Base-by-base conservation (phyloP, 768 basidiomycete genomes). In the Tephrocybe sp. region DNA sequence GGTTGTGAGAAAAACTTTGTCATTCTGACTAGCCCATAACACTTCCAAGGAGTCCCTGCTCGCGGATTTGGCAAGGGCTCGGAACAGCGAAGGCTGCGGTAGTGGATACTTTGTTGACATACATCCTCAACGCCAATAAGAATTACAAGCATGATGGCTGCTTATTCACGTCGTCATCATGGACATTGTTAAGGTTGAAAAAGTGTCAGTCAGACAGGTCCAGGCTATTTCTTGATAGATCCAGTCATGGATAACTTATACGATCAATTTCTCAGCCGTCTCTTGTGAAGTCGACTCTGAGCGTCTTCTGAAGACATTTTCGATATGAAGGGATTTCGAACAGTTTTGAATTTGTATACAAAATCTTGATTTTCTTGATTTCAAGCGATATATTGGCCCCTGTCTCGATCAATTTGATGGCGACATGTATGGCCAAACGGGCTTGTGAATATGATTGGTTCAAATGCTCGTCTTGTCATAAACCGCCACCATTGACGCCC, bases 1-100 rank as follows among this genome's bases (percentile, higher is more conserved):
- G 0, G 72, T 79, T 0, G 71, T 77, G 28, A 79, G 78, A 54
- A 68, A 77, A 4, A 70, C 73, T 4, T 67, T 53, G 47, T 77
- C 68, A 51, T 62, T 64, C 9, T 47, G 57, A 33, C 65, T 67
- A 0, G 51, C 44, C 33, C 61, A 71, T 0, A 76, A 63, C 0
- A 24, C 18, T 26, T 51, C 42, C 50, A 51, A n/a, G 50, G 50
- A 12, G 41, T 51, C 4, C 25, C 50, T 3, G 14, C n/a, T 3
- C 42, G 33, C 9, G 50, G 42, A 34, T 51, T 32, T 36, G 67
- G 71, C 2, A 70, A 62, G 2, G 76, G 61, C 15, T 72, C 51
- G 1, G 59, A 37, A 1, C 66, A 62, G 20, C 53, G 49, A 7
- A 73, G 67, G 11, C 7, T 9, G 14, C 36, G 33, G 45, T 7